Percentiles rank a stretch among this genome's conserved stretches.
Conservation (phyloP, 495 filamentous ascomycete genomes). For the Neurospora sublineolata region DNA sequence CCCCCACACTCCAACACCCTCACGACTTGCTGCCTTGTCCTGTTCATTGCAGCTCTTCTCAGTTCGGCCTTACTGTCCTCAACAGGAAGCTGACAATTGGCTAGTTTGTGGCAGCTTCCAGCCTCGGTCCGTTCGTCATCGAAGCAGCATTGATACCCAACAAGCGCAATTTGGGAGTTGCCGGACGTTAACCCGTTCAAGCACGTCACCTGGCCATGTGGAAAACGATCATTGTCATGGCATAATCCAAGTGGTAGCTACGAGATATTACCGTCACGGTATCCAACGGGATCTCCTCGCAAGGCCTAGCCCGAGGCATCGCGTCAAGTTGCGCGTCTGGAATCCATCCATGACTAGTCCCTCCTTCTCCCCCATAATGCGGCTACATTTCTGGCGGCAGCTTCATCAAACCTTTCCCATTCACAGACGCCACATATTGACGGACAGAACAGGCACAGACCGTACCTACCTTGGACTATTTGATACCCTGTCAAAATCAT, state of each 20-base stretch:
- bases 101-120: background rate
- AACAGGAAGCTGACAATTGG: conserved; percentile 3
- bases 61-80: background rate
- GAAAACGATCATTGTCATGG: background rate
- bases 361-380: background rate
- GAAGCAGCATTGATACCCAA: conserved; percentile 26
- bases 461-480: background rate
- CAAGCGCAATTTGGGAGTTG: conserved; percentile 33
- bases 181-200: conserved; percentile 17
- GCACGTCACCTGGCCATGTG: conserved; percentile 6
- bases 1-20: conserved; percentile 3
- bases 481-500: background rate
- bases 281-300: background rate
- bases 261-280: background rate
- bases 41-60: background rate
- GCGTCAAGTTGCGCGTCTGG: background rate
- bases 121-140: background rate
- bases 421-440: background rate
- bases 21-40: conserved; percentile 3
- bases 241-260: background rate
- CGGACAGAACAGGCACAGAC: background rate
- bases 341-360: background rate
- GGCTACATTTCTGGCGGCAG: background rate
- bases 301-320: background rate
- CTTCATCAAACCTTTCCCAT: background rate